Percentiles rank a stretch among this genome's conserved stretches.
These are phyloP conservation scores for Juglanconis juglandina DNA, from an alignment of 2,329 filamentous ascomycete species.

Conservation along the genomic window DNA sequence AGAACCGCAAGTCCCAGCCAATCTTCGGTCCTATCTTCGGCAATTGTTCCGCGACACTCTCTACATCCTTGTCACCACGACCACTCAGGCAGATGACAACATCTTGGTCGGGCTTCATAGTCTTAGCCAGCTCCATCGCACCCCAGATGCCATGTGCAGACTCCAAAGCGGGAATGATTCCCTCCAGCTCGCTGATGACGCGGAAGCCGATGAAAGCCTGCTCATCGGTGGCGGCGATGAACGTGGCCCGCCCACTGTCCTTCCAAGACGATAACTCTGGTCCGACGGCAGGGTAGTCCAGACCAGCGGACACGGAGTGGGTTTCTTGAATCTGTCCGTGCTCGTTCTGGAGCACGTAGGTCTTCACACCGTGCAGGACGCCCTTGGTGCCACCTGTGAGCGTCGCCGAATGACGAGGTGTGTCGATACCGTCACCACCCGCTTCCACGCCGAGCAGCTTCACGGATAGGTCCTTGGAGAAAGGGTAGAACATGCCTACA, in stretches of 20 bases:
- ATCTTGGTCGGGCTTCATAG: slow-evolving; percentile 82
- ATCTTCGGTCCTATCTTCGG: slow-evolving; percentile 86
- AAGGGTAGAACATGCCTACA: slow-evolving; percentile 97
- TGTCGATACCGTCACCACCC: slow-evolving; percentile 88
- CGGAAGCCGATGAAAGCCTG: slow-evolving; percentile 87
- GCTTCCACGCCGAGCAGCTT: slow-evolving; percentile 93
- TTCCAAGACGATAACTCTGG: slow-evolving; percentile 93
- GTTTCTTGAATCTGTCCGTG: slow-evolving; percentile 93
- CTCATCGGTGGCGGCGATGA: slow-evolving; percentile 86
- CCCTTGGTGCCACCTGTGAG: slow-evolving; percentile 83
- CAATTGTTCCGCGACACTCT: slow-evolving; percentile 93
- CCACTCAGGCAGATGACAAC: slow-evolving; percentile 92
- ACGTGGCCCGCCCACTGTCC: slow-evolving; percentile 79
- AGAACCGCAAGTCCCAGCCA: slow-evolving; percentile 67
- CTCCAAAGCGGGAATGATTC: slow-evolving; percentile 95
- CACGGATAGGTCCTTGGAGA: slow-evolving; percentile 78
- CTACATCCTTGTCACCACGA: slow-evolving; percentile 95
- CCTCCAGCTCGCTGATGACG: slow-evolving; percentile 80
- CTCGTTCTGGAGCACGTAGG: slow-evolving; percentile 89
- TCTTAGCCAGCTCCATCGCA: slow-evolving; percentile 86
- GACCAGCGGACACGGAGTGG: slow-evolving; percentile 91
- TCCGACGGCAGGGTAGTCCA: slow-evolving; percentile 96
- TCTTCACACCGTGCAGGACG: slow-evolving; percentile 91
- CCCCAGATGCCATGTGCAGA: slow-evolving; percentile 90
- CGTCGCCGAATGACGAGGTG: slow-evolving; percentile 80